Evolutionary conservation across 2,329 filamentous ascomycete genomes (phyloP), one percentile per base, ranked within the genome.

Genomic region (Myriosclerotinia curreyana): DNA sequence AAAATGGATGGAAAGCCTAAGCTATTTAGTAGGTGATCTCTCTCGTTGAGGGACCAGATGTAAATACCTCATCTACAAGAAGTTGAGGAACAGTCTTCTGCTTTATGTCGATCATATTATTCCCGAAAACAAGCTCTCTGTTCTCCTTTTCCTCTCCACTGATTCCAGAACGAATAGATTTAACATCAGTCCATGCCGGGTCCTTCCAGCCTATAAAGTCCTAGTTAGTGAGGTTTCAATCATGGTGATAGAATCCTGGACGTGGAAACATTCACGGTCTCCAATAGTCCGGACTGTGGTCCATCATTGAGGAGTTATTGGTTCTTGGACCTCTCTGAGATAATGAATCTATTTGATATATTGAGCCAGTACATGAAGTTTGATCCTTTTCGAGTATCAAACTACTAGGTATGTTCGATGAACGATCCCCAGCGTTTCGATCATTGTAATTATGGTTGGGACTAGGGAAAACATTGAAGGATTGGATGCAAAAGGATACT

Each of bases 1-100:
- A 99, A 75, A 99, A 99, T 0, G 95, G 96, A 74, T 99, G 95
- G 72, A 99, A 92, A 25, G 91, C 92, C 85, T 91, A 90, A 91
- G 84, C 90, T 56, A 60, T 73, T 64, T 74, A 54, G 72, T 68
- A 62, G 65, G 64, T 55, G 36, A 64, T 61, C 67, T 22, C 22
- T 17, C 7, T 12, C 40, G n/a, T 6, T 0, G 5, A n/a, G 34
- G n/a, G 20, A 17, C 14, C 44, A 40, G 46, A n/a, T 25, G 36
- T 59, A 65, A 67, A 44, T 75, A 91, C 89, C 79, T 99, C 95
- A 71, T 99, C 94, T 25, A 96, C 82, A 17, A 99, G 81, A 55
- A 99, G 84, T 73, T 96, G 91, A 1, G 86, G 82, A 20, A 89
- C 83, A 1, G 90, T 87, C 77, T 97, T 99, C 73, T 97, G 88